A percentile compares a stretch with the other conserved stretches of the same genome.
These are phyloP conservation scores for Scenedesmus sp. DNA, from an alignment of 163 green algal genomes.

Conservation along the genomic window DNA sequence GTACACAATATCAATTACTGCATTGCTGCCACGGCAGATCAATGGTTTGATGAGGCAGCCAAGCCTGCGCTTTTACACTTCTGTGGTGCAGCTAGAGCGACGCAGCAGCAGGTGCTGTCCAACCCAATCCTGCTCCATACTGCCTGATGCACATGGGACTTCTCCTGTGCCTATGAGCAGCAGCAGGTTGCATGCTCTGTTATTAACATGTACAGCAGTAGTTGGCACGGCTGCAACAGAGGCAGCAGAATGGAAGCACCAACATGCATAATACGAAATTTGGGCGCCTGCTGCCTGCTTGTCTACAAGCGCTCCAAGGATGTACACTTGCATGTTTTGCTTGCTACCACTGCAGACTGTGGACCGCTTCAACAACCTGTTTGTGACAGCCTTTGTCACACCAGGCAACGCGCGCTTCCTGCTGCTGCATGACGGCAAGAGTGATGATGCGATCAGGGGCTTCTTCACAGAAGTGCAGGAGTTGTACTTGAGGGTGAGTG, in stretches of 20 bases:
- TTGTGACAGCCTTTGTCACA: slow-evolving; percentile 92
- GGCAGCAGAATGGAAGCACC: neutral
- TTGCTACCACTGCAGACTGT: slow-evolving; percentile 68
- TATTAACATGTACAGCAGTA: too few relatives aligned
- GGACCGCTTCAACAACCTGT: slow-evolving; percentile 95
- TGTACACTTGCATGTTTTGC: neutral
- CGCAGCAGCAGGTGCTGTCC: neutral
- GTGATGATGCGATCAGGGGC: slow-evolving; percentile 85
- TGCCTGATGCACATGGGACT: neutral
- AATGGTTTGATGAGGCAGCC: neutral
- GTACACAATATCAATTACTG: neutral
- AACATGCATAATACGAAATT: neutral
- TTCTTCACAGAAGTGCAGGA: slow-evolving; percentile 97
- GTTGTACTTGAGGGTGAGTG: slow-evolving; percentile 81
- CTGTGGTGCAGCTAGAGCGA: neutral
- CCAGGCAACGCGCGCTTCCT: slow-evolving; percentile 85
- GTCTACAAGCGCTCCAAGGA: neutral
- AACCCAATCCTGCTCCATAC: neutral
- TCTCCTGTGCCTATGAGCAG: neutral
- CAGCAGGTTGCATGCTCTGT: too few relatives aligned
- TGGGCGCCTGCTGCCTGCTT: neutral
- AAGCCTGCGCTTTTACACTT: neutral
- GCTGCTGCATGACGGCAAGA: slow-evolving; percentile 91
- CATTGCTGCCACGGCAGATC: neutral
- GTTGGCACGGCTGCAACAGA: neutral